Evolutionary conservation across 306 rosid genomes (phyloP).

Genomic region (Cucurbita moschata): DNA sequence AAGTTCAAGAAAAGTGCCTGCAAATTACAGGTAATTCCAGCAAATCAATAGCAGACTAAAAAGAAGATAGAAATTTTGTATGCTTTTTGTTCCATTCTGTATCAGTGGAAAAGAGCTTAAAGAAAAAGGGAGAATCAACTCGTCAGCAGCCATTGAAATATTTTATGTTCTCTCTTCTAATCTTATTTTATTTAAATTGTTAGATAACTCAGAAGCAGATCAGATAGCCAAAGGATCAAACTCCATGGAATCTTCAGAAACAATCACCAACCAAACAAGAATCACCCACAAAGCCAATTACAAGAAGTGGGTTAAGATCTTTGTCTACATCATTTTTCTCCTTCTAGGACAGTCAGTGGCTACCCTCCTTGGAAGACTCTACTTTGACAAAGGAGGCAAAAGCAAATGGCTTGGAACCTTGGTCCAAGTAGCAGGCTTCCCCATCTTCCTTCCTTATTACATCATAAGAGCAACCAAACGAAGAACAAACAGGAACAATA

Average conservation of each 20-base stretch:
- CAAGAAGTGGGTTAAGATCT: slow-evolving; percentile 3
- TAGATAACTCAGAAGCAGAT: background rate
- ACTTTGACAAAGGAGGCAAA: slow-evolving; percentile 31
- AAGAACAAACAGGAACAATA: background rate
- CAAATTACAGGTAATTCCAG: slow-evolving; percentile 2
- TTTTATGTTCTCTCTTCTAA: background rate
- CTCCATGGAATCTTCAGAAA: background rate
- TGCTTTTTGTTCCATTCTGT: too few species aligned
- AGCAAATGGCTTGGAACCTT: slow-evolving; percentile 33
- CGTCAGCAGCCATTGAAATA: too few species aligned
- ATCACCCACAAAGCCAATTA: background rate
- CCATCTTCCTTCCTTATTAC: slow-evolving; percentile 24
- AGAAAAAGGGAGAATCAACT: too few species aligned
- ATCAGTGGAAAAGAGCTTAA: too few species aligned
- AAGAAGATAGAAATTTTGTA: background rate
- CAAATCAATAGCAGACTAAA: background rate
- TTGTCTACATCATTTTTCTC: background rate
- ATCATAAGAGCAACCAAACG: background rate
- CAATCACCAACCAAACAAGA: background rate
- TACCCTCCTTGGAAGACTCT: slow-evolving; percentile 25
- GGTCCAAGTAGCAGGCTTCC: slow-evolving; percentile 23
- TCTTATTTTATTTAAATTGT: background rate
- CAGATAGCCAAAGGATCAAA: background rate
- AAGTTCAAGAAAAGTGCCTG: slow-evolving; percentile 1
- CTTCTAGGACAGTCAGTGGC: slow-evolving; percentile 24